Conservation (phyloP, 495 filamentous ascomycete species). For the Neurospora sp. region DNA sequence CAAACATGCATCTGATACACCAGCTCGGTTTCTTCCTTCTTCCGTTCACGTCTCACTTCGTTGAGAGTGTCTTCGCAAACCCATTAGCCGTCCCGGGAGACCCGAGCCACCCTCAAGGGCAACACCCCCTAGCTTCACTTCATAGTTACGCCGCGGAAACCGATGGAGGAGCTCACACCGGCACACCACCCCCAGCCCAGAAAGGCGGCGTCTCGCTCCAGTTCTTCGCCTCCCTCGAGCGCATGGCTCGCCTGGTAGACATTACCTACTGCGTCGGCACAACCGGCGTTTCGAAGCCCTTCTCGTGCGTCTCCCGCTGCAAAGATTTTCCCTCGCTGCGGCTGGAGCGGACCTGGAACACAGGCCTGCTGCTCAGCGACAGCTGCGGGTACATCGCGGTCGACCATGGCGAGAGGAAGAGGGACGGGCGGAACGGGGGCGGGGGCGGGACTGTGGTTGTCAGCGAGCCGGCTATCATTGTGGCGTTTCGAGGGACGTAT, state of each 20-base stretch:
- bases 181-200: not conserved
- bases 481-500: conserved; percentile 95
- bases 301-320: conserved; percentile 76
- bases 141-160: not conserved
- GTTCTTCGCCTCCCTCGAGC: conserved; percentile 75
- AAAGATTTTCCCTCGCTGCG: conserved; percentile 68
- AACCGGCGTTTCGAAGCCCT: conserved; percentile 69
- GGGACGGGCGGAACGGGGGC: conserved; percentile 3
- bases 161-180: not conserved
- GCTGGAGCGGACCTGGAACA: conserved; percentile 80
- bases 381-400: conserved; percentile 90
- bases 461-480: conserved; percentile 46
- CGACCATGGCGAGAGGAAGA: conserved; percentile 45
- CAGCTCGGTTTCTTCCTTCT: not conserved
- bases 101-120: not conserved
- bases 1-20: not conserved
- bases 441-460: conserved; percentile 26
- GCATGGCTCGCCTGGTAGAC: conserved; percentile 79
- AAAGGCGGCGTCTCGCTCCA: conserved; percentile 42
- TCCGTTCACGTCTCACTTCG: not conserved
- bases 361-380: conserved; percentile 75
- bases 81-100: not conserved
- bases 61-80: not conserved
- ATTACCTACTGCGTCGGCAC: conserved; percentile 89
- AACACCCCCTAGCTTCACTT: not conserved